Evolutionary conservation across 345 rosid genomes (phyloP), one percentile per base, ranked within the genome.

Genomic region (Cardamine resedifolia): DNA sequence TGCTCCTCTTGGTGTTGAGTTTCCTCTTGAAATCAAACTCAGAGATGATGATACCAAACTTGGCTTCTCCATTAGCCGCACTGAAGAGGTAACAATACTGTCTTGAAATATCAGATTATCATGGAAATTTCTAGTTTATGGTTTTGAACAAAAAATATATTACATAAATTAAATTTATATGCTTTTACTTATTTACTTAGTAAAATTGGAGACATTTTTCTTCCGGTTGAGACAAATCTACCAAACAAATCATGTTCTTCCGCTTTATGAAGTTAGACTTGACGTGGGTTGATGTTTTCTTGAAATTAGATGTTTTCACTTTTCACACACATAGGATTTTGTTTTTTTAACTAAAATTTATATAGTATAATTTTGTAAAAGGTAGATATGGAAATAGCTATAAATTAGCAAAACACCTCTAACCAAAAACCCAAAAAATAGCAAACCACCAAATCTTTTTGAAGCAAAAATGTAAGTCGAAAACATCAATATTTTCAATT

Each of bases 41-140:
- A 69, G 66, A 74, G 97, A 95, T 21, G 87, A 73, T 23, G 99
- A 95, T 68, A 50, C 81, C 24, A 95, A 88, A 83, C 99, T 95
- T 0, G 99, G 99, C 0, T 95, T 95, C 47, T 93, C 99, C 77
- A 91, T 95, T 74, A 91, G 99, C 81, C 96, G 99, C 69, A 91
- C 99, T 11, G 96, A 90, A 83, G 99, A 95, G 95, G 98, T 94
- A 57, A 14, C 23, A 20, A 10, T 36, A 10, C 45, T 16, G 1
- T 31, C 6, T 16, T 30, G 23, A 16, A n/a, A 44, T 0, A 44
- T 44, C 4, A 44, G 3, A 44, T 44, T 2, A 44, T 16, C 2
- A 2, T 16, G 21, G 50, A 18, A 45, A 18, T 18, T 45, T 45
- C 21, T 1, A 47, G 23, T 7, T 47, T 47, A 8, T 44, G 21